These are phyloP conservation scores for Rhodamnia rubescens DNA, from an alignment of 345 rosid genomes.

Conservation along the genomic window DNA sequence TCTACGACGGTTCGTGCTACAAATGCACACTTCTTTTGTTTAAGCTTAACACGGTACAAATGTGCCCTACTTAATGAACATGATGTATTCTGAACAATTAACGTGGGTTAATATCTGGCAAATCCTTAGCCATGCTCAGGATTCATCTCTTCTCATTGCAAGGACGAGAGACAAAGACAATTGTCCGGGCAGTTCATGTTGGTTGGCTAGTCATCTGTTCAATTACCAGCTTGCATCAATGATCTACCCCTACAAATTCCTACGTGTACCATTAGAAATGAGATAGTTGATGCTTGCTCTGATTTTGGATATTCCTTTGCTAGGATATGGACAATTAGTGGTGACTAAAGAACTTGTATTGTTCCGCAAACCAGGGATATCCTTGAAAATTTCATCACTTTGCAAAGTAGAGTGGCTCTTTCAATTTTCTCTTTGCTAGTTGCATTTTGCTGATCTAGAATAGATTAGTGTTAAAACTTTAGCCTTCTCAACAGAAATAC, in stretches of 20 bases:
- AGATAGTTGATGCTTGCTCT: neutral
- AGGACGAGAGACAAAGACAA: neutral
- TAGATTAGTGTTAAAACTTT: neutral
- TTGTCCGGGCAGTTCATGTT: neutral
- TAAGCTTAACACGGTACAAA: neutral
- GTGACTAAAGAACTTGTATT: neutral
- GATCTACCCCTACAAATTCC: neutral
- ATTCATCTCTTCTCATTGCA: neutral
- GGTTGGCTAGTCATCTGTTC: neutral
- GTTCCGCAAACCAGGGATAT: neutral
- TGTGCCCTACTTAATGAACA: neutral
- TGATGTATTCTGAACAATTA: neutral
- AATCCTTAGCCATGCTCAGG: neutral
- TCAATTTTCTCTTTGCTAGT: neutral
- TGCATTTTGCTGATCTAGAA: neutral
- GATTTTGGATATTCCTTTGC: neutral
- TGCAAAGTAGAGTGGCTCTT: neutral
- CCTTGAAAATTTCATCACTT: neutral
- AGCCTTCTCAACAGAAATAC: neutral
- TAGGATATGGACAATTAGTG: neutral
- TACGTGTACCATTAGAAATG: neutral
- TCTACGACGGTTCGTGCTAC: neutral
- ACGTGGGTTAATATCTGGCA: neutral
- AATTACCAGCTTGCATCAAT: neutral
- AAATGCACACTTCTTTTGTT: neutral